phyloP scores from a whole-genome alignment of 2,329 filamentous ascomycete genomes.

The Phyllosticta citriasiana region DNA sequence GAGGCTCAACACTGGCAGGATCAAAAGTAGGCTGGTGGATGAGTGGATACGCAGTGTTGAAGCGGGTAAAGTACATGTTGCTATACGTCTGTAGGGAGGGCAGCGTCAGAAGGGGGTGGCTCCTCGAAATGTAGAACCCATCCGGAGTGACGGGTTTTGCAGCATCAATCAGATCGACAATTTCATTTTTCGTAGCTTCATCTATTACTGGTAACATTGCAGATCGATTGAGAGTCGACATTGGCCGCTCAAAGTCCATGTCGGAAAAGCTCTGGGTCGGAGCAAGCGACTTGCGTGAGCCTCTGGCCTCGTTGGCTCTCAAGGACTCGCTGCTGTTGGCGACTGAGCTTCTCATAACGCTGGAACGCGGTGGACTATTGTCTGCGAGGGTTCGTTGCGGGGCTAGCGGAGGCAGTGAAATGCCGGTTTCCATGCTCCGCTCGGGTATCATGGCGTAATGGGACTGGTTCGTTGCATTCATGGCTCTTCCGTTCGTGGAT shows the following conservation, averaged over 20 bases:
- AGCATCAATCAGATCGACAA: constrained; percentile 43
- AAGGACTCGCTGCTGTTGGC: not conserved
- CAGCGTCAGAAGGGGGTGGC: constrained; percentile 43
- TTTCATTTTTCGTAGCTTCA: constrained; percentile 29
- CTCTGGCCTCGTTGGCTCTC: not conserved
- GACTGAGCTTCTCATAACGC: not conserved
- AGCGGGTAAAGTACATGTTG: constrained; percentile 50
- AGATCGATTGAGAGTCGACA: constrained; percentile 24
- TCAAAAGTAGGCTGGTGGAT: constrained; percentile 51
- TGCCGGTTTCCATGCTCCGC: not conserved
- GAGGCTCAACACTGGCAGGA: constrained; percentile 38
- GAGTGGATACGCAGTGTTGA: constrained; percentile 51
- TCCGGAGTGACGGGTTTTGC: constrained; percentile 41
- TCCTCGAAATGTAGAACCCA: constrained; percentile 35
- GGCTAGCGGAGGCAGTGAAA: constrained; percentile 3
- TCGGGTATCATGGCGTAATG: not conserved
- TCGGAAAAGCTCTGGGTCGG: not conserved
- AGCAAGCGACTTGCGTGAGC: not conserved
- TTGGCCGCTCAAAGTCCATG: constrained; percentile 24
- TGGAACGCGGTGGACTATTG: not conserved
- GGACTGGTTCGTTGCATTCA: not conserved
- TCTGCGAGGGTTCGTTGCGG: not conserved
- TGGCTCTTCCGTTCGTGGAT: constrained; percentile 1
- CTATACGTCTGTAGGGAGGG: constrained; percentile 45
- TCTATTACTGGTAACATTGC: constrained; percentile 29